A percentile compares a stretch with the other conserved stretches of the same genome.
Evolutionary conservation across 2,329 filamentous ascomycete species (phyloP).

Genomic region (Phialophora tarda): DNA sequence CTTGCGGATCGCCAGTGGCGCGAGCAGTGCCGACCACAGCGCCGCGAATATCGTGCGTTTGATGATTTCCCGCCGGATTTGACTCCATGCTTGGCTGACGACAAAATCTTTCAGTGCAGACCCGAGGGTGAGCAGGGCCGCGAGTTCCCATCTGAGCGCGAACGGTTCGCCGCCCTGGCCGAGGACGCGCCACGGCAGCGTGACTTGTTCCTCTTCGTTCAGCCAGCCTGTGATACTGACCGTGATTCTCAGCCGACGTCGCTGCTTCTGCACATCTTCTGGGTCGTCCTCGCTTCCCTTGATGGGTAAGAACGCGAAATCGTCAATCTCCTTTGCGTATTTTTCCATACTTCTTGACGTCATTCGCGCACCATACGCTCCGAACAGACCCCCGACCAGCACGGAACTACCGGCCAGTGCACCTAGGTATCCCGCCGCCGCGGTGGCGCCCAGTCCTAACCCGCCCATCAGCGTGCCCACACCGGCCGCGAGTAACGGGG

Average conservation of each 20-base stretch:
- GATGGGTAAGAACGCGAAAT: conserved; percentile 77
- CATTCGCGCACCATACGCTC: conserved; percentile 76
- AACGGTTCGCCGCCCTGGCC: conserved; percentile 71
- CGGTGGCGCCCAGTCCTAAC: conserved; percentile 60
- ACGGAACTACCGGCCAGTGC: conserved; percentile 70
- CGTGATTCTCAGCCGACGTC: conserved; percentile 69
- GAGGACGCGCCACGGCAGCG: conserved; percentile 72
- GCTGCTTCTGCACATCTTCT: conserved; percentile 32
- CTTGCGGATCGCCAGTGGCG: conserved; percentile 64
- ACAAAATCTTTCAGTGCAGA: conserved; percentile 71
- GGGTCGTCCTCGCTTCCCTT: conserved; percentile 40
- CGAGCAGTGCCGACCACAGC: conserved; percentile 55
- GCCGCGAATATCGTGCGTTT: conserved; percentile 68
- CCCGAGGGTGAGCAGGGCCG: conserved; percentile 72
- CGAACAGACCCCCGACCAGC: conserved; percentile 76
- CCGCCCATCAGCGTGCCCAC: conserved; percentile 75
- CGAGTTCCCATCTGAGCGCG: conserved; percentile 74
- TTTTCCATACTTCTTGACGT: conserved; percentile 77
- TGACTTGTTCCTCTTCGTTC: conserved; percentile 66
- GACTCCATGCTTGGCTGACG: conserved; percentile 73
- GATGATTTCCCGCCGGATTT: conserved; percentile 72
- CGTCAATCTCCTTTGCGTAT: conserved; percentile 76
- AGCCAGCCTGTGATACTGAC: conserved; percentile 80
- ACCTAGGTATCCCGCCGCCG: conserved; percentile 57
- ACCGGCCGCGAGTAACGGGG: conserved; percentile 72